phyloP scores from a whole-genome alignment of 306 rosid genomes.

The Oxytropis ochrocephala region DNA sequence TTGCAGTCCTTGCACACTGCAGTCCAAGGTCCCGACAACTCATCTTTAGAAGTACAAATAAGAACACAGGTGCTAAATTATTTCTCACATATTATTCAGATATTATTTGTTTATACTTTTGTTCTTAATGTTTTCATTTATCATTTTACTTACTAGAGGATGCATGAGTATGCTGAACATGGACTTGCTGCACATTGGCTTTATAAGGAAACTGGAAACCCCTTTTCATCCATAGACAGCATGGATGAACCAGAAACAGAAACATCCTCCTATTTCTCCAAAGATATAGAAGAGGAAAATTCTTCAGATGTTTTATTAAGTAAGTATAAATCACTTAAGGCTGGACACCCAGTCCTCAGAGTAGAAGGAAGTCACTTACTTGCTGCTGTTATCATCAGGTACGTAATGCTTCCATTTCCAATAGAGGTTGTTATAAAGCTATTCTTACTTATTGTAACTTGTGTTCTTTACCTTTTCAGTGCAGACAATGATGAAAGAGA shows the following conservation, averaged over 20 bases:
- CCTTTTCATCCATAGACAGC: constrained; percentile 36
- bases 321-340: constrained; percentile 61
- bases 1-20: constrained; percentile 96
- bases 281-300: constrained; percentile 50
- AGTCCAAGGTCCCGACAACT: constrained; percentile 82
- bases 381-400: constrained; percentile 86
- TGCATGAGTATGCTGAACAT: constrained; percentile 95
- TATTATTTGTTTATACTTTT: constrained; percentile 12
- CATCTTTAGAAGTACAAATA: constrained; percentile 97
- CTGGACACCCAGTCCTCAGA: constrained; percentile 93
- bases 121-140: constrained; percentile 9
- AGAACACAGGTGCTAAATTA: constrained; percentile 71
- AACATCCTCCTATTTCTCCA: constrained; percentile 44
- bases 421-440: background rate
- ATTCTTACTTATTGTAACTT: background rate
- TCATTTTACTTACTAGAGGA: constrained; percentile 50
- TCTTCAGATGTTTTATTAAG: constrained; percentile 41
- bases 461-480: constrained; percentile 40
- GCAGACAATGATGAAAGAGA: constrained; percentile 78
- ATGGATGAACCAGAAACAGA: constrained; percentile 58
- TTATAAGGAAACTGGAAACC: constrained; percentile 79
- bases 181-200: constrained; percentile 99
- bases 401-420: constrained; percentile 4
- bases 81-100: background rate
- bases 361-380: constrained; percentile 94